These are phyloP conservation scores for Calonectria hongkongensis DNA, from an alignment of 2,329 filamentous ascomycete genomes.

Conservation along the genomic window DNA sequence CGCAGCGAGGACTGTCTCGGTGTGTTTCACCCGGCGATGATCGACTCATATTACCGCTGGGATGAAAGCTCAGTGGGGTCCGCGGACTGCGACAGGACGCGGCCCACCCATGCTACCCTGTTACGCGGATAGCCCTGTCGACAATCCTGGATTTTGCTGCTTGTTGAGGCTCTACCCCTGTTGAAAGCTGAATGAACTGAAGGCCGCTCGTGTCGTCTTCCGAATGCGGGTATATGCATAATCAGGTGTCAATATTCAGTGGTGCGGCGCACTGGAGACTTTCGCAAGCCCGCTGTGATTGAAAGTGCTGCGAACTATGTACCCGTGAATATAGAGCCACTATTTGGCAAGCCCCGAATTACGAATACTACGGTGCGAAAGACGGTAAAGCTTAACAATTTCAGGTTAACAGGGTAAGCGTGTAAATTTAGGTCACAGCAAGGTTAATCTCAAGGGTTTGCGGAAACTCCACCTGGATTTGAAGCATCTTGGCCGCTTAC, in stretches of 20 bases:
- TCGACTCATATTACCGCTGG: neutral
- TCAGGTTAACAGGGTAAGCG: too few species aligned
- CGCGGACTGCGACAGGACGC: neutral
- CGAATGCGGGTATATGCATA: neutral
- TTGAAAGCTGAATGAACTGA: neutral
- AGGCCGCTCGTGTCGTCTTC: neutral
- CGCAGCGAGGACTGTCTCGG: neutral
- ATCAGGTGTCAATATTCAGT: neutral
- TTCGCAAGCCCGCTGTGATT: neutral
- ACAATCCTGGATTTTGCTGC: neutral
- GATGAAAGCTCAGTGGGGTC: neutral
- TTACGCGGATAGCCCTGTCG: neutral
- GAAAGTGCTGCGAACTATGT: too few species aligned
- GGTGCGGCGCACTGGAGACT: neutral
- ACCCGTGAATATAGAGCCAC: too few species aligned
- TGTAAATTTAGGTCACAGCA: too few species aligned
- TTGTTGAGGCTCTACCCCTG: neutral
- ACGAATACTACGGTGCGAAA: too few species aligned
- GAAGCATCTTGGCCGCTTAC: too few species aligned
- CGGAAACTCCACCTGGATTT: too few species aligned
- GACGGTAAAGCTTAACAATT: too few species aligned
- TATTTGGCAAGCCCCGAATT: too few species aligned
- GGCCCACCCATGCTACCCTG: neutral
- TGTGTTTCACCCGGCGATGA: neutral
- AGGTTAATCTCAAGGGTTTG: too few species aligned